These are phyloP conservation scores for Ceratocystis cubensis DNA, from an alignment of 2,329 filamentous ascomycete genomes.

Conservation along the genomic window DNA sequence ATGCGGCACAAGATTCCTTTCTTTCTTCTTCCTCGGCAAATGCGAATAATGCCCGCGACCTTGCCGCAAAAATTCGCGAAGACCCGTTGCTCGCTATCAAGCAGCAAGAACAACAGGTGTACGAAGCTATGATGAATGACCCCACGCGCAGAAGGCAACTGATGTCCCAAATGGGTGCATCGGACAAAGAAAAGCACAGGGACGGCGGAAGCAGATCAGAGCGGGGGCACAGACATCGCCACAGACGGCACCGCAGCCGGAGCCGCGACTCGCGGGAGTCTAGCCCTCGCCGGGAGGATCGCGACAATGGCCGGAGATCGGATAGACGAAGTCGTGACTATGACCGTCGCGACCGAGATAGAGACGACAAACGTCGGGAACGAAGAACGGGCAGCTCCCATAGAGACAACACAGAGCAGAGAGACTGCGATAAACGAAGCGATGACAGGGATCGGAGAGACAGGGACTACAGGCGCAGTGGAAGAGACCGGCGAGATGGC, in stretches of 20 bases:
- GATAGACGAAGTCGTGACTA: slow-evolving; percentile 14
- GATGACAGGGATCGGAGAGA: slow-evolving; percentile 4
- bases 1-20: slow-evolving; percentile 46
- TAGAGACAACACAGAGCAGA: slow-evolving; percentile 5
- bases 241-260: slow-evolving; percentile 13
- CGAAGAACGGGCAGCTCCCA: not conserved
- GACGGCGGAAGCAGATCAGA: slow-evolving; percentile 25
- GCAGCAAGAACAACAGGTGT: slow-evolving; percentile 73
- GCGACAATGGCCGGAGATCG: slow-evolving; percentile 12
- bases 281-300: slow-evolving; percentile 8
- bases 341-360: slow-evolving; percentile 6
- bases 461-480: not conserved
- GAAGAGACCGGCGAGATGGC: not conserved
- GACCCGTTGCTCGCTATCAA: slow-evolving; percentile 91
- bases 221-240: slow-evolving; percentile 27
- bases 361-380: slow-evolving; percentile 10
- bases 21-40: slow-evolving; percentile 42
- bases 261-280: slow-evolving; percentile 15
- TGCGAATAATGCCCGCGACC: slow-evolving; percentile 66
- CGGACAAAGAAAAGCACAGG: slow-evolving; percentile 29
- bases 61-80: slow-evolving; percentile 71
- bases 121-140: slow-evolving; percentile 69
- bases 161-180: slow-evolving; percentile 49
- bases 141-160: slow-evolving; percentile 55
- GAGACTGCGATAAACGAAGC: not conserved